Base-by-base conservation (phyloP, 2,329 filamentous ascomycete genomes). In the Diplodia scrobiculata region DNA sequence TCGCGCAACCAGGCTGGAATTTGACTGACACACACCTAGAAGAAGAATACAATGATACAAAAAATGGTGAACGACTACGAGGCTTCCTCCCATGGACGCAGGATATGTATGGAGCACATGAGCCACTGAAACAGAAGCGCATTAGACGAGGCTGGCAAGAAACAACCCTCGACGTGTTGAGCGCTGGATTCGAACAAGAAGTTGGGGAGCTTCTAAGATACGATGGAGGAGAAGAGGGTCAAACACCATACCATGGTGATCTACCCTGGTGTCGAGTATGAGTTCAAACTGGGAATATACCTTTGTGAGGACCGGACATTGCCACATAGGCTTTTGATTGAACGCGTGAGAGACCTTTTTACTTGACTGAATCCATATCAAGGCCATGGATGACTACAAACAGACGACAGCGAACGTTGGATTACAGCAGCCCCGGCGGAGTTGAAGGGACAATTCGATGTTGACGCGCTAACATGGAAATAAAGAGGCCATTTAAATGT, bases 71-170 rank as follows among this genome's bases (percentile, higher is more conserved):
- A 68, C 70, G 73, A 27, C 68, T 71, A 52, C 71, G 72, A 47
- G 80, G 79, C 2, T 78, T 76, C 66, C 69, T 68, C 7, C 73
- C 72, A 3, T 82, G 80, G 74, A 68, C 70, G 17, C 66, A 73
- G 2, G 80, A 82, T 70, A 73, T 75, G 0, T 75, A 81, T 55
- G 80, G 79, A 3, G 73, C 70, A 0, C 71, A 74, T 1, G 69
- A 74, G 27, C 67, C 73, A 0, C 68, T 82, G 32, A 68, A 69
- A n/a, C 68, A 68, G 11, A 82, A 82, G 72, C 75, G 80, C 38
- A 72, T 69, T 36, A 70, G 73, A 19, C 70, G 80, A n/a, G 77
- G 78, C 19, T 82, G 79, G 79, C 69, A 76, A 53, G 68, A 68
- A 5, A 59, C 65, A 21, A 58, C 67, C 1, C 60, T 67, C 6